A percentile compares a stretch with the other conserved stretches of the same genome.
phyloP scores from a whole-genome alignment of 306 rosid genomes.

The Pyrus pyrifolia region DNA sequence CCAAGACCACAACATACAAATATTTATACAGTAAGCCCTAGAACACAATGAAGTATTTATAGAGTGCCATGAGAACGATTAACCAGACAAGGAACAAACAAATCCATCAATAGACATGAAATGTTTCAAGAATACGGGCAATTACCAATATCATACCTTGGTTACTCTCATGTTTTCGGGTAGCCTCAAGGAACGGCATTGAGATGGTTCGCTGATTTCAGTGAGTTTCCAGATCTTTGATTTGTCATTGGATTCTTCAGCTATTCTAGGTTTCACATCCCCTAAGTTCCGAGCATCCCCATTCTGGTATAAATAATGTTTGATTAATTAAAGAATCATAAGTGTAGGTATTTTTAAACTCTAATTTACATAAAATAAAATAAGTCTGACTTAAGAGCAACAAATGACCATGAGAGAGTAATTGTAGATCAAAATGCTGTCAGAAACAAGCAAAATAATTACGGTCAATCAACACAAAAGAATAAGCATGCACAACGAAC shows the following conservation, averaged over 20 bases:
- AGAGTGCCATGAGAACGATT: not conserved
- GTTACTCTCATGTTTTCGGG: constrained; percentile 72
- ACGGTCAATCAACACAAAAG: not conserved
- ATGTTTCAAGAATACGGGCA: constrained; percentile 3
- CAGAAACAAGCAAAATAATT: not conserved
- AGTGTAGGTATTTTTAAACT: not conserved
- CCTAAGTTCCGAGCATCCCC: constrained; percentile 82
- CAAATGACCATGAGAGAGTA: not conserved
- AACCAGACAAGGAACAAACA: not conserved
- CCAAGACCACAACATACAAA: no score
- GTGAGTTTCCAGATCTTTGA: constrained; percentile 97
- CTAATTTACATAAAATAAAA: not conserved
- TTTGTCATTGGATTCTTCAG: constrained; percentile 90
- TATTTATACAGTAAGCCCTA: not conserved
- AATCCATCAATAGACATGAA: not conserved
- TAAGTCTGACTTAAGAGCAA: not conserved
- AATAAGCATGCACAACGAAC: constrained; percentile 34
- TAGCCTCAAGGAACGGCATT: constrained; percentile 87
- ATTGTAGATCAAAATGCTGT: not conserved
- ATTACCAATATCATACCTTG: constrained; percentile 41
- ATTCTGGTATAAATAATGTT: constrained; percentile 46
- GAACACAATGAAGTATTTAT: not conserved
- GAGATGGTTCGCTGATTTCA: constrained; percentile 80
- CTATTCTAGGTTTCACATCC: constrained; percentile 90
- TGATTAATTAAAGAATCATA: not conserved